Percentiles rank a stretch among this genome's conserved stretches.
phyloP scores from a whole-genome alignment of 208 protist genomes.

The Endotrypanum monterogeii region DNA sequence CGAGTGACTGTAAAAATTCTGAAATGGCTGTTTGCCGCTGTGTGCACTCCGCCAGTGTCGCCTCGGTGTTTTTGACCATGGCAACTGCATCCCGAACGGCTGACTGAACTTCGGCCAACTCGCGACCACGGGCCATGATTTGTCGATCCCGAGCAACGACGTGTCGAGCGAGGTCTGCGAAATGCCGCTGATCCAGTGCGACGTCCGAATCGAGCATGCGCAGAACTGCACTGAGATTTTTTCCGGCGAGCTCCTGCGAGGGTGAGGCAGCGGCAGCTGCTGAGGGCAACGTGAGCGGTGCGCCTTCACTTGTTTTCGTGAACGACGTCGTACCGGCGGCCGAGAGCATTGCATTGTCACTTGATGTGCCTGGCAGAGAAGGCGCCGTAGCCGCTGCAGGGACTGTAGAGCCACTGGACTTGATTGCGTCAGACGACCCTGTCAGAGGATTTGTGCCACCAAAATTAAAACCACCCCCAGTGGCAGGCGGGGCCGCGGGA shows the following conservation, averaged over 20 bases:
- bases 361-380: slow-evolving; percentile 22
- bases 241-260: slow-evolving; percentile 56
- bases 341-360: not conserved
- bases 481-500: not conserved
- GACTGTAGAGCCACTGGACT: slow-evolving; percentile 5
- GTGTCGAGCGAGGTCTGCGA: slow-evolving; percentile 54
- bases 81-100: slow-evolving; percentile 56
- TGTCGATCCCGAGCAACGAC: slow-evolving; percentile 64
- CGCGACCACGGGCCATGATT: slow-evolving; percentile 63
- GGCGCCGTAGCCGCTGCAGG: not conserved
- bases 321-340: not conserved
- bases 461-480: slow-evolving; percentile 23
- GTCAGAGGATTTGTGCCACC: slow-evolving; percentile 11
- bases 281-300: not conserved
- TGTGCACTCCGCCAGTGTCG: slow-evolving; percentile 47
- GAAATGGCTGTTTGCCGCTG: slow-evolving; percentile 55
- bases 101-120: slow-evolving; percentile 48
- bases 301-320: not conserved
- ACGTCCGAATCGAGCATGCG: slow-evolving; percentile 55
- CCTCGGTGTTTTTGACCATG: slow-evolving; percentile 48
- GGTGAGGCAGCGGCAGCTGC: slow-evolving; percentile 28
- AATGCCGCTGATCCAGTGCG: slow-evolving; percentile 50
- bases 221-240: slow-evolving; percentile 54
- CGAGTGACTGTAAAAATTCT: slow-evolving; percentile 55
- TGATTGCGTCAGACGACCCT: slow-evolving; percentile 15